Percentiles rank a stretch among this genome's conserved stretches.
Conservation (phyloP, 306 rosid genomes). For the Pyrus betulifolia region DNA sequence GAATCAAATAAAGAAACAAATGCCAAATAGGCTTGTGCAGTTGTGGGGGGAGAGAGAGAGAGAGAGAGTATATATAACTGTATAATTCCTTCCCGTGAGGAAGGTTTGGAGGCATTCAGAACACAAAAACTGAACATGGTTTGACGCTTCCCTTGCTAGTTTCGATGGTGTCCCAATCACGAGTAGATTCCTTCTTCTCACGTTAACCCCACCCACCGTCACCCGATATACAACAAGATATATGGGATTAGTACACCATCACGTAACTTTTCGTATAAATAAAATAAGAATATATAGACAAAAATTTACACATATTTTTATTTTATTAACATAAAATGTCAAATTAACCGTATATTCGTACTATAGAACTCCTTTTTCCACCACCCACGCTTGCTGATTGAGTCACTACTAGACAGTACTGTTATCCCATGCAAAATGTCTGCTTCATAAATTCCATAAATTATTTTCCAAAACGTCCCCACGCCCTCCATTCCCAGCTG, state of each 20-base stretch:
- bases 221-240: neutral
- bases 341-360: too few relatives aligned
- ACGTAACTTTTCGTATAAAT: too few relatives aligned
- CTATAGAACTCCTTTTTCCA: neutral
- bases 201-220: conserved; percentile 16
- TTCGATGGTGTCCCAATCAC: conserved; percentile 24
- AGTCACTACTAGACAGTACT: neutral
- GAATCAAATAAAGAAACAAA: neutral
- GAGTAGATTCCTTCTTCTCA: conserved; percentile 36
- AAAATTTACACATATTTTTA: too few relatives aligned
- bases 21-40: neutral
- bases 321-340: too few relatives aligned
- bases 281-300: too few relatives aligned
- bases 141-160: conserved; percentile 29
- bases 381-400: neutral
- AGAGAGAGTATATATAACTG: neutral
- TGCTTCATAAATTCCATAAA: neutral
- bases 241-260: neutral
- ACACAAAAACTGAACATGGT: conserved; percentile 26
- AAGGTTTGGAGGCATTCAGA: conserved; percentile 50
- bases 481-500: neutral
- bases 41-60: conserved; percentile 24
- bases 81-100: neutral
- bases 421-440: neutral
- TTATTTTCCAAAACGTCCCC: neutral